Percentiles rank a stretch among this genome's conserved stretches.
These are phyloP conservation scores for Casuarina glauca DNA, from an alignment of 306 rosid species.

Conservation along the genomic window DNA sequence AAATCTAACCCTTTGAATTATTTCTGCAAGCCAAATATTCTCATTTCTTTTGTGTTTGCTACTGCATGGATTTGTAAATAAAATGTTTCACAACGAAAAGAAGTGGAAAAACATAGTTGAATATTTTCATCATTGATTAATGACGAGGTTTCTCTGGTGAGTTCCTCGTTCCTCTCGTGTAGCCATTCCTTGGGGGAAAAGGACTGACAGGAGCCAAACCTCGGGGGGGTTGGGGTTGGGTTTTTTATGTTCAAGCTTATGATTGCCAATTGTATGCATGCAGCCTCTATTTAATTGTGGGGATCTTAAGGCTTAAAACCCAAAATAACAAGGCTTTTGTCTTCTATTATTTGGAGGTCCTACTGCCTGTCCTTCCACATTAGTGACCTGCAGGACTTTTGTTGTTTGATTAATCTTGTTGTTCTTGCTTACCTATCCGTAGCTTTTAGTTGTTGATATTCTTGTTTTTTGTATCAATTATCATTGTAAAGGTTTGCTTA, in stretches of 20 bases:
- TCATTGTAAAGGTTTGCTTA: constrained; percentile 2
- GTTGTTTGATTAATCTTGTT: not conserved
- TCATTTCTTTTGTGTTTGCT: constrained; percentile 11
- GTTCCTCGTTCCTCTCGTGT: not conserved
- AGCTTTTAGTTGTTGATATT: not conserved
- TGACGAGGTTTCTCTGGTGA: not conserved
- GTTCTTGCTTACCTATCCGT: not conserved
- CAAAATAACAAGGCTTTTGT: not conserved
- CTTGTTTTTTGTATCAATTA: not conserved
- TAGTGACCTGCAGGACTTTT: not conserved
- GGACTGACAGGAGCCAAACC: too few relatives aligned
- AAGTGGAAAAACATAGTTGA: not conserved
- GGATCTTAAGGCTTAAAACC: not conserved
- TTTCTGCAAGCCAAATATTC: constrained; percentile 6
- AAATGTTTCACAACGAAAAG: not conserved
- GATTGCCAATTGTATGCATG: not conserved
- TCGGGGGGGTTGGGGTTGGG: too few relatives aligned
- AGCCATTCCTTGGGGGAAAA: too few relatives aligned
- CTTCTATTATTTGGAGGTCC: not conserved
- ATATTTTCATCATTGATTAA: not conserved
- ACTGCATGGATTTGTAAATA: constrained; percentile 9
- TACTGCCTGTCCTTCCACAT: not conserved
- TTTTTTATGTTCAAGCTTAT: too few relatives aligned
- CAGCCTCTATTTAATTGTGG: not conserved
- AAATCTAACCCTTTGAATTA: constrained; percentile 17